Evolutionary conservation across 1,284 basidiomycete genomes (phyloP).

Genomic region (Boletus sp.): DNA sequence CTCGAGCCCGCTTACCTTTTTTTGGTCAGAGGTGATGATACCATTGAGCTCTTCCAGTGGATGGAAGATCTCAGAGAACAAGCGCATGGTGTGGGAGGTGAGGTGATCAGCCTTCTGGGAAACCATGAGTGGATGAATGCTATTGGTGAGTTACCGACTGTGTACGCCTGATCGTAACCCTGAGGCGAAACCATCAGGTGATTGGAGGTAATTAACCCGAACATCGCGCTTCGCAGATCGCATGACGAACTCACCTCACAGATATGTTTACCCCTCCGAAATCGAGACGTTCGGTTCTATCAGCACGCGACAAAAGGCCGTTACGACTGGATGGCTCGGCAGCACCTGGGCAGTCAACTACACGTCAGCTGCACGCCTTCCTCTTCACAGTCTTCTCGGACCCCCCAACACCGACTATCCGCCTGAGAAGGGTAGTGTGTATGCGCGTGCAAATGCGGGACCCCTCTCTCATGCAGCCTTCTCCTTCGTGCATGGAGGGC

Average conservation of each 20-base stretch:
- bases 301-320: constrained; percentile 63
- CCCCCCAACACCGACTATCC: constrained; percentile 70
- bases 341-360: constrained; percentile 85
- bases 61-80: constrained; percentile 81
- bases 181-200: constrained; percentile 44
- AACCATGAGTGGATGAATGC: constrained; percentile 92
- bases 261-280: constrained; percentile 80
- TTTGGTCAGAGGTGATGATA: constrained; percentile 73
- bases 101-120: constrained; percentile 76
- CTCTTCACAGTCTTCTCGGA: constrained; percentile 68
- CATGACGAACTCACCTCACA: constrained; percentile 28
- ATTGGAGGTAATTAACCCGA: constrained; percentile 65
- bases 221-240: background rate
- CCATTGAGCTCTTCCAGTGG: constrained; percentile 74
- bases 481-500: constrained; percentile 85
- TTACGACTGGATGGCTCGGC: constrained; percentile 75
- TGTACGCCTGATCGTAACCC: constrained; percentile 1
- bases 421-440: constrained; percentile 34
- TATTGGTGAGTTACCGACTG: constrained; percentile 49
- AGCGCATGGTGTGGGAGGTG: constrained; percentile 65
- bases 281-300: constrained; percentile 77
- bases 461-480: constrained; percentile 71
- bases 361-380: constrained; percentile 75
- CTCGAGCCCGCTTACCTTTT: constrained; percentile 6
- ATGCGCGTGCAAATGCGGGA: constrained; percentile 36